A percentile compares a stretch with the other conserved stretches of the same genome.
phyloP scores from a whole-genome alignment of 257 asterid species.

The Salvia splendens region DNA sequence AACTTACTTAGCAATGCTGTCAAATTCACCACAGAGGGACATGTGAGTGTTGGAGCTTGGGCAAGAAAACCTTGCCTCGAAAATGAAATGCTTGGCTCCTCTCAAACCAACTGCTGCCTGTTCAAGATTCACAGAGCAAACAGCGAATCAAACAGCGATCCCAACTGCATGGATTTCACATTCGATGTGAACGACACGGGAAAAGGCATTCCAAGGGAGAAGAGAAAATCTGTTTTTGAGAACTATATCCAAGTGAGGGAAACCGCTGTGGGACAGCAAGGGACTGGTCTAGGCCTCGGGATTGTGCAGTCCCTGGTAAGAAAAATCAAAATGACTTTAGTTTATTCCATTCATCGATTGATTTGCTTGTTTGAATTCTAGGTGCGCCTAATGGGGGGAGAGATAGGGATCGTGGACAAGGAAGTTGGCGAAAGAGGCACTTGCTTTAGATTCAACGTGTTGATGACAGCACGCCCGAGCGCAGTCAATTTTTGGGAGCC shows the following conservation, averaged over 20 bases:
- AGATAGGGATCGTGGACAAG: slow-evolving; percentile 61
- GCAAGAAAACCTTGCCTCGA: slow-evolving; percentile 51
- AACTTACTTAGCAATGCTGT: slow-evolving; percentile 77
- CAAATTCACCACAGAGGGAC: slow-evolving; percentile 72
- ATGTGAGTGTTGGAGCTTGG: slow-evolving; percentile 64
- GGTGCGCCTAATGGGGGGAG: slow-evolving; percentile 85
- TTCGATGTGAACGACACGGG: slow-evolving; percentile 85
- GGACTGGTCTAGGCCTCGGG: slow-evolving; percentile 83
- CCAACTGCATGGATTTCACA: slow-evolving; percentile 51
- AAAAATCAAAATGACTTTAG: no score
- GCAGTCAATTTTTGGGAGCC: no score
- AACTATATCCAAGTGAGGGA: slow-evolving; percentile 81
- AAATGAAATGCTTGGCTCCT: slow-evolving; percentile 41
- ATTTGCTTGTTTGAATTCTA: slow-evolving; percentile 4
- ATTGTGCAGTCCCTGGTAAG: slow-evolving; percentile 81
- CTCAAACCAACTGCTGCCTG: slow-evolving; percentile 24
- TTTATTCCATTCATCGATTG: no score
- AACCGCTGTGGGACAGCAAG: slow-evolving; percentile 49
- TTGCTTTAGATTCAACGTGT: slow-evolving; percentile 55
- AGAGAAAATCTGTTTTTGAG: slow-evolving; percentile 61
- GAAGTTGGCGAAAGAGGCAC: slow-evolving; percentile 58
- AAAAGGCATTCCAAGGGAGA: slow-evolving; percentile 74
- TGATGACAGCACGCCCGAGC: slow-evolving; percentile 17
- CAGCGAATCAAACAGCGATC: slow-evolving; percentile 40
- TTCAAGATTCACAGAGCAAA: slow-evolving; percentile 26